Conservation (phyloP, 129 eudicot species). For the Scalesia atractyloides region DNA sequence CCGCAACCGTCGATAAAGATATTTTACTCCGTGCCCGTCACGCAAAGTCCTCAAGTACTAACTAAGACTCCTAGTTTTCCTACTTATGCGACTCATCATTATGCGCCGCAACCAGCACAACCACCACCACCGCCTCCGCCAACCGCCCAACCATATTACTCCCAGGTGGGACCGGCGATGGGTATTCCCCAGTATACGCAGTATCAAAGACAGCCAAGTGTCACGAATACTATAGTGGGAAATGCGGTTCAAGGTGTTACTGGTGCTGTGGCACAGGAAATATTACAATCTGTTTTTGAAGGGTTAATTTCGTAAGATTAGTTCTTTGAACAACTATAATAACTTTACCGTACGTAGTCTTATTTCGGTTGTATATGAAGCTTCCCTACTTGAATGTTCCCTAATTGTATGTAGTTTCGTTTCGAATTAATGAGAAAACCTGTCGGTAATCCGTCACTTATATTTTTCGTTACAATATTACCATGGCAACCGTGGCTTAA, state of each 20-base stretch:
- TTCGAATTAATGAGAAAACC: too few species aligned
- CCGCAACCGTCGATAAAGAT: constrained; percentile 18
- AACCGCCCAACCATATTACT: constrained; percentile 12
- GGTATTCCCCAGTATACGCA: constrained; percentile 22
- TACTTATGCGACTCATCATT: constrained; percentile 12
- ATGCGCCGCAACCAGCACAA: not conserved
- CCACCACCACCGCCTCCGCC: not conserved
- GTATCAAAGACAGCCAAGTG: constrained; percentile 8
- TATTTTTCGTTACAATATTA: too few species aligned
- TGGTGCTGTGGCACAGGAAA: constrained; percentile 23
- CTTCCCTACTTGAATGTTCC: too few species aligned
- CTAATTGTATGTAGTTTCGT: too few species aligned
- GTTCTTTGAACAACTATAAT: not conserved
- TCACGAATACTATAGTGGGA: constrained; percentile 26
- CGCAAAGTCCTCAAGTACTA: constrained; percentile 18
- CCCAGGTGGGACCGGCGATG: constrained; percentile 7
- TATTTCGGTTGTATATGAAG: too few species aligned
- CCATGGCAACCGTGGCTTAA: too few species aligned
- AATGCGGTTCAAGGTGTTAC: constrained; percentile 35
- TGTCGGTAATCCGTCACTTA: too few species aligned
- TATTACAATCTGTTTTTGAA: constrained; percentile 18
- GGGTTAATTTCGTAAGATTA: constrained; percentile 13
- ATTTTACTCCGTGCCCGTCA: constrained; percentile 12
- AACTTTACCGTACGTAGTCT: not conserved
- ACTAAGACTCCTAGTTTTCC: constrained; percentile 32